Evolutionary conservation across 495 filamentous ascomycete species (phyloP), one percentile per base, ranked within the genome.

Genomic region (Tuber indicum): DNA sequence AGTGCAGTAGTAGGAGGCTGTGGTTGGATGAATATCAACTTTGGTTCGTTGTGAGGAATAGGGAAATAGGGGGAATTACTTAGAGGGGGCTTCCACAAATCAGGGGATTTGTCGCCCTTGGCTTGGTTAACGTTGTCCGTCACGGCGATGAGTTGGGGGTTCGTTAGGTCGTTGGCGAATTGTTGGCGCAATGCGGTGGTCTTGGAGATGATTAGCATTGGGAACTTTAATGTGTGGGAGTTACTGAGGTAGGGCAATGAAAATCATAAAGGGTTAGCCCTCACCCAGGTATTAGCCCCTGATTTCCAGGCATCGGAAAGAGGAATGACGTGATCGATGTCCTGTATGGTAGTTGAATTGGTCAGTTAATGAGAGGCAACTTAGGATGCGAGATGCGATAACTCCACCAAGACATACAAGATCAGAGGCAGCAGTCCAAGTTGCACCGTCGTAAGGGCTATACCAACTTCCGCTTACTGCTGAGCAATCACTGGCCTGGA

Each of bases 251-350:
- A 41, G 39, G 71, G 71, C 2, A 23, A 72, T 70, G 39, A 8
- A 17, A 17, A n/a, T 41, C 3, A 47, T 12, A 45, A 44, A 26
- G 12, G 19, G 23, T 36, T 7, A n/a, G 44, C 2, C 26, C 14
- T 58, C 70, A 81, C 79, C 81, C 89, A 90, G 14, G 82, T 73
- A 39, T 81, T 84, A 9, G 88, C 88, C 69, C 88, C 88, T 9
- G 87, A 88, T 84, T 89, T 89, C 92, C 91, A 94, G 12, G 92
- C 91, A 82, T 92, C 91, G 23, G 89, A 89, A 69, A 94, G 81
- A 0, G 92, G 91, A 23, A 94, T 91, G 82, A 94, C 85, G 83
- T 94, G 92, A 81, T 94, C 92, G 75, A 94, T 92, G 79, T 93
- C 90, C 80, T 81, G 12, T 0, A n/a, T 46, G 69, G 45, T 1